Percentiles rank a stretch among this genome's conserved stretches.
Evolutionary conservation across 805 yeast species (phyloP).

Genomic region (Cyberlindnera amylophila): DNA sequence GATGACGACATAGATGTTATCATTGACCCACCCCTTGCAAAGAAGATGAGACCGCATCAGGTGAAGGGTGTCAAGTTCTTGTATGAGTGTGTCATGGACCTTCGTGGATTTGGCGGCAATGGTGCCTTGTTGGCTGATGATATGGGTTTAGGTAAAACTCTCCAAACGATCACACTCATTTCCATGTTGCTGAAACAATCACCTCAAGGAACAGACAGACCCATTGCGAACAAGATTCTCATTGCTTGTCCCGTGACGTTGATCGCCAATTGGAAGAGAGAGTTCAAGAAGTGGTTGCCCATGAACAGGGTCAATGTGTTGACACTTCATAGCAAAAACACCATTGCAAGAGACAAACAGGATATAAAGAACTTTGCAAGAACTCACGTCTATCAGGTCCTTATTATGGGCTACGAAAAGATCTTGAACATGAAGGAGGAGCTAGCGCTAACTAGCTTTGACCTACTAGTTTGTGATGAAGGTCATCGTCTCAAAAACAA

Average conservation of each 20-base stretch:
- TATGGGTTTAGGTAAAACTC: constrained; percentile 93
- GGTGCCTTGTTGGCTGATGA: constrained; percentile 95
- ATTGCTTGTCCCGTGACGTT: constrained; percentile 92
- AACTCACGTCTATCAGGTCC: constrained; percentile 72
- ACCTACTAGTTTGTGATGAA: constrained; percentile 81
- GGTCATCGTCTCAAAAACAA: constrained; percentile 86
- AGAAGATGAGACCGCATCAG: constrained; percentile 76
- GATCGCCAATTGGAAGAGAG: constrained; percentile 81
- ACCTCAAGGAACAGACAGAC: constrained; percentile 39
- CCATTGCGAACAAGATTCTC: constrained; percentile 53
- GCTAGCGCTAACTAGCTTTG: constrained; percentile 41
- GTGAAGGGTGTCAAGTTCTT: constrained; percentile 77
- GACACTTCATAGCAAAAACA: constrained; percentile 47
- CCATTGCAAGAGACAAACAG: constrained; percentile 44
- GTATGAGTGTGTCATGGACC: constrained; percentile 79
- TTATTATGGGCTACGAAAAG: constrained; percentile 87
- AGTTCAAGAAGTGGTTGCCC: constrained; percentile 84
- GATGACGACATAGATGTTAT: constrained; percentile 41
- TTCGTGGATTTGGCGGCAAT: constrained; percentile 41
- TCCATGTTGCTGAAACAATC: constrained; percentile 75
- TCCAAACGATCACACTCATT: constrained; percentile 76
- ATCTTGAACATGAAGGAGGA: constrained; percentile 52
- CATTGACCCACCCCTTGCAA: constrained; percentile 55
- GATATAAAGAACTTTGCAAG: constrained; percentile 36
- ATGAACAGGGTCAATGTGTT: constrained; percentile 55